These are phyloP conservation scores for Trichoderma citrinoviride DNA, from an alignment of 2,329 filamentous ascomycete species.

Conservation along the genomic window DNA sequence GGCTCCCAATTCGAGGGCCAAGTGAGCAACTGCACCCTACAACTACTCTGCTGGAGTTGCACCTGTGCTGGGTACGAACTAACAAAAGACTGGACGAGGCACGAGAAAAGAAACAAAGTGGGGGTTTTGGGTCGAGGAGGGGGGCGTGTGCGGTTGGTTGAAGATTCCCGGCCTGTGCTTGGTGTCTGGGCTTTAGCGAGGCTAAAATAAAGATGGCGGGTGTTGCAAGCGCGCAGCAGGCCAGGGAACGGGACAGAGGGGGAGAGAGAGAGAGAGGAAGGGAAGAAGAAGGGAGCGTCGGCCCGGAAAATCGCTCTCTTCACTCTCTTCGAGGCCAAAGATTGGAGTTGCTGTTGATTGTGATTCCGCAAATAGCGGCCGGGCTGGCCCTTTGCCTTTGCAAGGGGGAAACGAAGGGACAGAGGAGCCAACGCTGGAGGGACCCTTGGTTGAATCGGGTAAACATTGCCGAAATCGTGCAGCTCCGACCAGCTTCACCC, in stretches of 20 bases:
- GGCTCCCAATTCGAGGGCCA: neutral
- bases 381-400: no score
- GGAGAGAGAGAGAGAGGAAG: no score
- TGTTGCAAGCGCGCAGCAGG: slow-evolving; percentile 19
- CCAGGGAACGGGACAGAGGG: no score
- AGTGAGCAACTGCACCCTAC: neutral
- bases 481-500: neutral
- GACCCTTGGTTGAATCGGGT: neutral
- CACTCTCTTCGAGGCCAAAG: neutral
- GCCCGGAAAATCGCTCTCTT: slow-evolving; percentile 18
- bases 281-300: neutral
- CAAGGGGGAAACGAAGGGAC: no score
- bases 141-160: slow-evolving; percentile 21
- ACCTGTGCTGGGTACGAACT: neutral
- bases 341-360: neutral
- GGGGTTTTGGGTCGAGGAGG: neutral
- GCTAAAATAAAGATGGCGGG: slow-evolving; percentile 21
- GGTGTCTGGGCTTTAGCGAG: slow-evolving; percentile 10
- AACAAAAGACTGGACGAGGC: neutral
- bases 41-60: neutral
- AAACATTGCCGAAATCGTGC: neutral
- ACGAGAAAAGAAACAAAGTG: slow-evolving; percentile 1
- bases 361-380: neutral
- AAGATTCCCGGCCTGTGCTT: slow-evolving; percentile 7
- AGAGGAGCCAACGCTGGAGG: no score